Percentiles rank a stretch among this genome's conserved stretches.
Evolutionary conservation across 2,329 filamentous ascomycete species (phyloP).

Genomic region (Didymella pomorum): DNA sequence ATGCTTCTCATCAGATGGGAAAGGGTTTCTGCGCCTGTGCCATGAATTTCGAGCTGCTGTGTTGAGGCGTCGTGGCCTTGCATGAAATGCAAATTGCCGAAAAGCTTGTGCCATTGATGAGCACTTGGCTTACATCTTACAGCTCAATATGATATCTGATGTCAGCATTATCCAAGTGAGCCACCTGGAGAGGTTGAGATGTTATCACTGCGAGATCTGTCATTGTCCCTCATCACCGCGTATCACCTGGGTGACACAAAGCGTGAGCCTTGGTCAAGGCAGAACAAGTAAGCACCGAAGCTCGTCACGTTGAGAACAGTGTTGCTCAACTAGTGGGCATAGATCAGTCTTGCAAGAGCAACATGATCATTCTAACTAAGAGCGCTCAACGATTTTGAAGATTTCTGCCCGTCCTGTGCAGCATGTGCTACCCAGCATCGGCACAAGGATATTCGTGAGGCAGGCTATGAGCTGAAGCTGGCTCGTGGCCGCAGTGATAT

Average conservation of each 20-base stretch:
- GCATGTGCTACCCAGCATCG: neutral
- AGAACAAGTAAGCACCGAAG: neutral
- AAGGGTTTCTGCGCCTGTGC: neutral
- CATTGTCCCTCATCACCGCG: neutral
- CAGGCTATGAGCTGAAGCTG: neutral
- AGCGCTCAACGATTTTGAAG: no score
- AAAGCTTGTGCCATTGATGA: slow-evolving; percentile 10
- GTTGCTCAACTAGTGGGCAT: neutral
- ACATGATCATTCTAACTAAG: neutral
- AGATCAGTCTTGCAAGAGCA: neutral
- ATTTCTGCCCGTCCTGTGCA: neutral
- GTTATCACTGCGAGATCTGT: neutral
- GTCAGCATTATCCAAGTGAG: neutral
- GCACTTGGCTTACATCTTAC: slow-evolving; percentile 9
- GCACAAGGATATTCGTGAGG: neutral
- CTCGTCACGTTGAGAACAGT: neutral
- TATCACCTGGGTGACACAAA: neutral
- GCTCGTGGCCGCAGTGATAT: neutral
- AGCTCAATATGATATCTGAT: neutral
- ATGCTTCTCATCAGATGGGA: neutral
- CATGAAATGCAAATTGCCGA: slow-evolving; percentile 1
- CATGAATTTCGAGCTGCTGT: neutral
- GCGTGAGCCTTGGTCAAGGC: neutral
- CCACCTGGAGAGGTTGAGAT: neutral
- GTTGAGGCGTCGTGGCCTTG: slow-evolving; percentile 7